Evolutionary conservation across 371 early-diverging fungal genomes (phyloP), one percentile per base, ranked within the genome.

Genomic region (Cokeromyces recurvatus): DNA sequence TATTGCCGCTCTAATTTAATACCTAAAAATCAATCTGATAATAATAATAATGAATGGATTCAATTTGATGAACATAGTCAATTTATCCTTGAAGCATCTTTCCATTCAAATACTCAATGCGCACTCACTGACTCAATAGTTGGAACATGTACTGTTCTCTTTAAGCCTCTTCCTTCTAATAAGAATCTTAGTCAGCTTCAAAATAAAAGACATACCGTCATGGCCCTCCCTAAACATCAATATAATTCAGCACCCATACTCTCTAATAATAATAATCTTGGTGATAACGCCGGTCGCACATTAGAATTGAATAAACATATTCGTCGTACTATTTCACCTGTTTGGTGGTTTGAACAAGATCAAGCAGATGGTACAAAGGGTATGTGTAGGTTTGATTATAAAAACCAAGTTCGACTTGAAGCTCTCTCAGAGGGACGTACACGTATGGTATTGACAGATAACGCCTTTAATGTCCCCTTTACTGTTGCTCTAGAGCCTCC

Each of bases 301-400:
- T 43, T 68, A 36, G 52, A 53, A 32, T 23, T 60, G 4, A 48
- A 64, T 41, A 57, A 67, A 12, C 51, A 51, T 14, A 39, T 71
- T 3, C 71, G 65, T 6, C 59, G 71, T 14, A 55, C 54, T 2
- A 50, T 67, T 7, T 57, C 65, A 14, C 71, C 71, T 38, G 58
- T 55, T 2, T 71, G 71, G 71, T 71, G 71, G 71, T 71, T 48
- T 52, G 71, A 71, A 39, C 65, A 71, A 41, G 71, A 71, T n/a
- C 47, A 43, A 9, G 23, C 44, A 9, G 63, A 67, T 46, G 71
- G 71, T 14, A 35, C 55, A 15, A 71, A 71, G 43, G 68, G 68
- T 19, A 71, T 71, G 71, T 64, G 60, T 38, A 38, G 68, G 21
- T 71, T 71, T 40, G 71, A 71, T 38, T 50, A 64, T 38, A 66